phyloP scores from a whole-genome alignment of 371 early-diverging fungal species.

The Mucor mucedo region DNA sequence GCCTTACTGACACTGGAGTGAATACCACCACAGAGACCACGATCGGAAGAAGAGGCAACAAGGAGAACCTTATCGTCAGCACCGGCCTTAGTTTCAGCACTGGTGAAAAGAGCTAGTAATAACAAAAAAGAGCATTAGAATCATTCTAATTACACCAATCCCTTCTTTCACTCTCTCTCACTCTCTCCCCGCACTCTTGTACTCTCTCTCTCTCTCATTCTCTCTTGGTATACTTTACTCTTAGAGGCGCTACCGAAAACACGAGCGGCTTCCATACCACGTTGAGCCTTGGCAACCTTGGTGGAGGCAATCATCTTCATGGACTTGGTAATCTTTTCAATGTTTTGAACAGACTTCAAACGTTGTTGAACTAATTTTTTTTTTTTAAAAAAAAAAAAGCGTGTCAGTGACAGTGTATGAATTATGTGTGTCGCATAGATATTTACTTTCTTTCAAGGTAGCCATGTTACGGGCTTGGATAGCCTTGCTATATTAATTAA shows the following conservation, averaged over 20 bases:
- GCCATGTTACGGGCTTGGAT: constrained; percentile 90
- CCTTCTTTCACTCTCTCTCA: background rate
- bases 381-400: constrained; percentile 3
- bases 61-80: constrained; percentile 66
- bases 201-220: background rate
- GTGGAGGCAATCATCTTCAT: constrained; percentile 99
- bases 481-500: constrained; percentile 40
- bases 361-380: constrained; percentile 84
- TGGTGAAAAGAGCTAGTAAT: constrained; percentile 75
- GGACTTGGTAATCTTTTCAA: constrained; percentile 98
- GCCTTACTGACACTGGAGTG: constrained; percentile 94
- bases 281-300: constrained; percentile 95
- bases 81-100: constrained; percentile 73
- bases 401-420: background rate
- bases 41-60: constrained; percentile 93
- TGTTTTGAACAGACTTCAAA: constrained; percentile 96
- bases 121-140: constrained; percentile 5
- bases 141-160: background rate
- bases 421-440: background rate
- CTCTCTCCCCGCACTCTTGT: background rate
- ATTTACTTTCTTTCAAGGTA: constrained; percentile 90
- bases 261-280: constrained; percentile 92
- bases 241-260: constrained; percentile 80
- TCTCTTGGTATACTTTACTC: constrained; percentile 51
- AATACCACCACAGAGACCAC: constrained; percentile 99